Conservation (phyloP, 1,284 basidiomycete genomes). For the Tilletia setariae region DNA sequence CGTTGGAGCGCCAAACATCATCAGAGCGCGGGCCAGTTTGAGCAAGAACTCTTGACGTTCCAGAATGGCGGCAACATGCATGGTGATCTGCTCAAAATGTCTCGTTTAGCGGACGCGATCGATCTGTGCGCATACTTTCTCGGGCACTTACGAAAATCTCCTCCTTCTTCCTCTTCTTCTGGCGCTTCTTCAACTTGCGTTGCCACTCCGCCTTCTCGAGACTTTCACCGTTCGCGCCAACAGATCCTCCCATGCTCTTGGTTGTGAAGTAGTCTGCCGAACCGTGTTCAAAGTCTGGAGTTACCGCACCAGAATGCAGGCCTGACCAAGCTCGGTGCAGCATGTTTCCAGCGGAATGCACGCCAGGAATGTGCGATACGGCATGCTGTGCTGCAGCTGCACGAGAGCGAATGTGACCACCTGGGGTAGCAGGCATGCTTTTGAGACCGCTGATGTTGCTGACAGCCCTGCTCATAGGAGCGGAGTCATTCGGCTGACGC, state of each 20-base stretch:
- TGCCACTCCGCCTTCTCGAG: slow-evolving; percentile 46
- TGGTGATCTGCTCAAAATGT: slow-evolving; percentile 63
- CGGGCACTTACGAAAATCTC: slow-evolving; percentile 38
- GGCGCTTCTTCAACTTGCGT: slow-evolving; percentile 46
- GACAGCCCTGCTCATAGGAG: background rate
- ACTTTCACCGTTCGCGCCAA: slow-evolving; percentile 29
- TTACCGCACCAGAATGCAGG: slow-evolving; percentile 34
- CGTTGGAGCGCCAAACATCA: slow-evolving; percentile 92
- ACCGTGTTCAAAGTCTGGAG: slow-evolving; percentile 33
- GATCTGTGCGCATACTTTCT: background rate
- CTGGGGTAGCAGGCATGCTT: slow-evolving; percentile 1
- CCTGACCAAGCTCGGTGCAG: slow-evolving; percentile 24
- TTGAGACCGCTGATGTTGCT: background rate
- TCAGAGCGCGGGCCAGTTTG: slow-evolving; percentile 81
- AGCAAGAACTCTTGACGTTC: slow-evolving; percentile 84
- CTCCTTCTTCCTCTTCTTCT: slow-evolving; percentile 47
- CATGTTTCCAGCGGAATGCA: slow-evolving; percentile 5
- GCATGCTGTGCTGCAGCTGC: background rate
- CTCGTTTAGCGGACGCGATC: background rate
- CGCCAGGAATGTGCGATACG: background rate
- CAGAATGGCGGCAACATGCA: slow-evolving; percentile 80
- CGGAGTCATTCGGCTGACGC: too few species aligned
- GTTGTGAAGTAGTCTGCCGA: slow-evolving; percentile 39
- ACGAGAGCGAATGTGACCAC: slow-evolving; percentile 8
- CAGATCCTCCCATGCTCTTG: background rate